phyloP scores from a whole-genome alignment of 75 land plant species.

The Selaginella tamariscina region DNA sequence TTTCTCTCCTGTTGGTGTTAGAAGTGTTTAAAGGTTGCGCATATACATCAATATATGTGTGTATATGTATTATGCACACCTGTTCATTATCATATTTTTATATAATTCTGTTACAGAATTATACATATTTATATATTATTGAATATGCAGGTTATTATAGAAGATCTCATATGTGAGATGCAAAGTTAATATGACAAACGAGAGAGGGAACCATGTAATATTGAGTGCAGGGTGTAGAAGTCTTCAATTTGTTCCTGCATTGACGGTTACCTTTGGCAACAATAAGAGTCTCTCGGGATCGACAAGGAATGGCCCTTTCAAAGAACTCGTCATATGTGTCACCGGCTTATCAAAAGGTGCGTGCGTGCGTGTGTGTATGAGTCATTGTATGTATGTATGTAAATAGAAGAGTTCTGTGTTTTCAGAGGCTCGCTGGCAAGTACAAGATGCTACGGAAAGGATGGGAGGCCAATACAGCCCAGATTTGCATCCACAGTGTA shows the following conservation, averaged over 20 bases:
- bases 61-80: too few species aligned
- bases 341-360: slow-evolving; percentile 94
- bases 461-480: slow-evolving; percentile 90
- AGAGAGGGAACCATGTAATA: neutral
- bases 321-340: slow-evolving; percentile 80
- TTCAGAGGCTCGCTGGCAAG: slow-evolving; percentile 81
- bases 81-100: too few species aligned
- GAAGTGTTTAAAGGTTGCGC: too few species aligned
- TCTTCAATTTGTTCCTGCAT: neutral
- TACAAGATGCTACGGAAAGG: slow-evolving; percentile 73
- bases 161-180: too few species aligned
- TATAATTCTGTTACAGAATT: too few species aligned
- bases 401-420: neutral
- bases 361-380: neutral
- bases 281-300: neutral
- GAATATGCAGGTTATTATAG: too few species aligned
- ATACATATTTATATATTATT: too few species aligned
- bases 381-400: neutral
- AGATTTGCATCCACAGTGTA: slow-evolving; percentile 77
- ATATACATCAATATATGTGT: too few species aligned
- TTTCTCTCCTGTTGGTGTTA: too few species aligned
- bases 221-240: neutral
- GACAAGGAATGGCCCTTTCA: slow-evolving; percentile 42
- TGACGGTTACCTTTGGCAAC: neutral
- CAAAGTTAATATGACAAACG: neutral